These are phyloP conservation scores for Dothistroma septosporum DNA, from an alignment of 2,329 filamentous ascomycete species.

Conservation along the genomic window DNA sequence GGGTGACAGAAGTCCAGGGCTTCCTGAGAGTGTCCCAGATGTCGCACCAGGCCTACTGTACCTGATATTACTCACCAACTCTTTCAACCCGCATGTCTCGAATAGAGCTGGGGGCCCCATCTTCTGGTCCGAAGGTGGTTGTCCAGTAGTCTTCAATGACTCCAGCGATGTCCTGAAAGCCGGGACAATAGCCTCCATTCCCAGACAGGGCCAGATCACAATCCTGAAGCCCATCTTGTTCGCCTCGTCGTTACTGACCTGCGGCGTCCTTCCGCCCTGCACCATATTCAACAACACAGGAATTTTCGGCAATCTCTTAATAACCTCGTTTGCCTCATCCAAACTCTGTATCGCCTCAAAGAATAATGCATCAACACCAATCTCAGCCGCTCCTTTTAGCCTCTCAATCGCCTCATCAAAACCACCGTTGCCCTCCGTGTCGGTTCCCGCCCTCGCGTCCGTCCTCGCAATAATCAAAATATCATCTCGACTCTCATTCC, in stretches of 20 bases:
- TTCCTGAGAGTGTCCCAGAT: too few species aligned
- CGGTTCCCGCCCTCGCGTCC: constrained; percentile 51
- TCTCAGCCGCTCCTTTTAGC: constrained; percentile 49
- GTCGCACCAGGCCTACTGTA: too few species aligned
- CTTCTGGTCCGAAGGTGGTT: constrained; percentile 32
- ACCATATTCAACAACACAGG: constrained; percentile 57
- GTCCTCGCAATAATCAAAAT: constrained; percentile 64
- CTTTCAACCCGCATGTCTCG: constrained; percentile 50
- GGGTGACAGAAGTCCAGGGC: too few species aligned
- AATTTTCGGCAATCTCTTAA: constrained; percentile 48
- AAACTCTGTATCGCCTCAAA: constrained; percentile 55
- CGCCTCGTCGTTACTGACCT: constrained; percentile 51
- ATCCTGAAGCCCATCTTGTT: constrained; percentile 55
- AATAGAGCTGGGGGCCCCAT: constrained; percentile 50
- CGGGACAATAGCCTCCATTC: constrained; percentile 44
- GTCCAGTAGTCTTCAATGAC: constrained; percentile 38
- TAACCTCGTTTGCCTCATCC: constrained; percentile 50
- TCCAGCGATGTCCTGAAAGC: constrained; percentile 28
- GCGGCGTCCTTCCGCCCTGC: constrained; percentile 53
- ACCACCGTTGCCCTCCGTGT: constrained; percentile 40
- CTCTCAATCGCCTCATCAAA: constrained; percentile 55
- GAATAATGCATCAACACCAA: constrained; percentile 58
- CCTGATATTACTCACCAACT: too few species aligned
- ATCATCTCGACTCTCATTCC: constrained; percentile 49
- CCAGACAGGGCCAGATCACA: constrained; percentile 54